A percentile compares a stretch with the other conserved stretches of the same genome.
These are phyloP conservation scores for Dalbergia oliveri DNA, from an alignment of 306 rosid genomes.

Conservation along the genomic window DNA sequence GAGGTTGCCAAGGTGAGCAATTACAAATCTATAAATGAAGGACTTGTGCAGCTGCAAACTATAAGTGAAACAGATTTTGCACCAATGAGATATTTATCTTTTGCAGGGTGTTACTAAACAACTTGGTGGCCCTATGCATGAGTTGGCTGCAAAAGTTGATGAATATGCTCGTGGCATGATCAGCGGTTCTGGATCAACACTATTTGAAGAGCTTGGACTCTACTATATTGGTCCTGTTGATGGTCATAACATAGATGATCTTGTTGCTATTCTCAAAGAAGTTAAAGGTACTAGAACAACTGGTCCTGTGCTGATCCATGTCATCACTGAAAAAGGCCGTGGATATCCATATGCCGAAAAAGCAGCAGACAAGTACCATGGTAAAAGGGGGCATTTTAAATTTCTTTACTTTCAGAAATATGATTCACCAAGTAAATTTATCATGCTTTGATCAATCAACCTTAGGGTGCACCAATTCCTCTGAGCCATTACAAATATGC, in stretches of 20 bases:
- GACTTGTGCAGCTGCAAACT: neutral
- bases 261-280: conserved; percentile 78
- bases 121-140: conserved; percentile 84
- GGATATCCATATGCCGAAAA: conserved; percentile 96
- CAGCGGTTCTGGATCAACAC: conserved; percentile 81
- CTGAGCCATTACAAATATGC: neutral
- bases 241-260: conserved; percentile 90
- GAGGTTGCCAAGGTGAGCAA: conserved; percentile 86
- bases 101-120: conserved; percentile 88
- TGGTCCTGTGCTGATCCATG: conserved; percentile 91
- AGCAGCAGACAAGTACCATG: conserved; percentile 93
- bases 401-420: neutral
- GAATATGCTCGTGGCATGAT: conserved; percentile 96
- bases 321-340: conserved; percentile 88
- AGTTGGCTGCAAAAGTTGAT: conserved; percentile 94
- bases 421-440: conserved; percentile 6
- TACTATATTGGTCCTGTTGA: conserved; percentile 94
- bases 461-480: neutral
- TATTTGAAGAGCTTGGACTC: conserved; percentile 97
- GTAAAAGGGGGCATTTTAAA: conserved; percentile 50
- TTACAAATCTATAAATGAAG: neutral
- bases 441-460: neutral
- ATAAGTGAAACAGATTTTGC: conserved; percentile 37
- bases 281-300: conserved; percentile 77
- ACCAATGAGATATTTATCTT: conserved; percentile 12